These are phyloP conservation scores for Stramenopiles sp. DNA, from an alignment of 352 stramenopile genomes.

Conservation along the genomic window DNA sequence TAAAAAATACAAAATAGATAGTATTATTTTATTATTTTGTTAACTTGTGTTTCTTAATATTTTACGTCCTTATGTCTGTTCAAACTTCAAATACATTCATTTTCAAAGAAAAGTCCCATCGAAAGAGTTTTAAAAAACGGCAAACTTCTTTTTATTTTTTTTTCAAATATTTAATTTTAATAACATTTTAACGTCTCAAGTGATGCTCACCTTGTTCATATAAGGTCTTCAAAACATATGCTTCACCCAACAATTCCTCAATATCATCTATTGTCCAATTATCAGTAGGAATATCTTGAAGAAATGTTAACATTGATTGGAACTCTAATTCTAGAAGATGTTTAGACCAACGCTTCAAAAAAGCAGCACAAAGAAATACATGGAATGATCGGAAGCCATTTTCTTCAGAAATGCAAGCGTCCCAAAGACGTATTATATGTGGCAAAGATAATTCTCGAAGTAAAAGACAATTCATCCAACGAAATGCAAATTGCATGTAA, in stretches of 20 bases:
- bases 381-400: slow-evolving; percentile 96
- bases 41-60: no score
- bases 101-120: no score
- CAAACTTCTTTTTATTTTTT: no score
- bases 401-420: slow-evolving; percentile 85
- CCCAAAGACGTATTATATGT: slow-evolving; percentile 83
- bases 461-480: slow-evolving; percentile 98
- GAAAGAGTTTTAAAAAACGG: no score
- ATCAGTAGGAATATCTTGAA: slow-evolving; percentile 77
- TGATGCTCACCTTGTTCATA: no score
- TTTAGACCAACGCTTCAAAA: slow-evolving; percentile 81
- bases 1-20: no score
- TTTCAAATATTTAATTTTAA: no score
- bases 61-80: no score
- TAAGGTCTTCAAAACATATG: slow-evolving; percentile 2
- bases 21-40: no score
- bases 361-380: slow-evolving; percentile 90
- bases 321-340: slow-evolving; percentile 76
- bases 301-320: slow-evolving; percentile 40
- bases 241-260: slow-evolving; percentile 4
- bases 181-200: no score
- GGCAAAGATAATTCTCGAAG: slow-evolving; percentile 73
- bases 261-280: slow-evolving; percentile 38
- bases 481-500: slow-evolving; percentile 96
- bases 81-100: no score